Percentiles rank a stretch among this genome's conserved stretches.
phyloP scores from a whole-genome alignment of 306 rosid species.

The Psophocarpus tetragonolobus region DNA sequence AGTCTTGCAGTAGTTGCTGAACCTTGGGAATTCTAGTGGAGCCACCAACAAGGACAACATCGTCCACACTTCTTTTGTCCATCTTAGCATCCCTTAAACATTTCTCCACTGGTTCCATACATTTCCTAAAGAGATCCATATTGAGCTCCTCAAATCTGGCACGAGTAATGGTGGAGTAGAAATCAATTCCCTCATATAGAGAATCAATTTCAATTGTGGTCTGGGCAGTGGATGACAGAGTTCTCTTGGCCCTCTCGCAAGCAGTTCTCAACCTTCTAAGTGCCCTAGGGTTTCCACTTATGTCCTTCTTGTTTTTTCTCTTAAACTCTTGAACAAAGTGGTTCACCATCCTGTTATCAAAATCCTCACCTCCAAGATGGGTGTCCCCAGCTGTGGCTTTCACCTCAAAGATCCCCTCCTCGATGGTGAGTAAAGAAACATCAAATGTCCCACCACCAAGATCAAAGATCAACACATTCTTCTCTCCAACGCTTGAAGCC shows the following conservation, averaged over 20 bases:
- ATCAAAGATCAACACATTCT: slow-evolving; percentile 7
- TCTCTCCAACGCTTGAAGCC: not conserved
- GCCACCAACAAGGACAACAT: slow-evolving; percentile 21
- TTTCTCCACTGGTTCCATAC: slow-evolving; percentile 15
- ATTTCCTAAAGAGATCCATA: slow-evolving; percentile 17
- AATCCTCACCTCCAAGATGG: slow-evolving; percentile 17
- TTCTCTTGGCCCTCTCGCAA: slow-evolving; percentile 3
- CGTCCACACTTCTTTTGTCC: slow-evolving; percentile 1
- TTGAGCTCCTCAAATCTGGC: slow-evolving; percentile 23
- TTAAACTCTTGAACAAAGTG: slow-evolving; percentile 20
- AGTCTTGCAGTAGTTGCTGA: slow-evolving; percentile 1
- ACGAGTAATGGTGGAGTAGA: slow-evolving; percentile 7
- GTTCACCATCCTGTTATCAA: slow-evolving; percentile 23
- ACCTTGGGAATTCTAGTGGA: slow-evolving; percentile 22
- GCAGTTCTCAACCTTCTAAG: slow-evolving; percentile 10
- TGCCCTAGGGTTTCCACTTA: slow-evolving; percentile 8
- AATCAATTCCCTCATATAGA: slow-evolving; percentile 1
- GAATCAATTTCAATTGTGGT: slow-evolving; percentile 22
- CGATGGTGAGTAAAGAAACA: slow-evolving; percentile 1
- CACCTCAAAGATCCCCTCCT: slow-evolving; percentile 22
- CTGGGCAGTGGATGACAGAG: not conserved
- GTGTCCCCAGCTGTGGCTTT: slow-evolving; percentile 15
- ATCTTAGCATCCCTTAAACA: slow-evolving; percentile 17
- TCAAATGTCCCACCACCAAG: slow-evolving; percentile 10
- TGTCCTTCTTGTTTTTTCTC: slow-evolving; percentile 22